Evolutionary conservation across 1,284 basidiomycete genomes (phyloP), one percentile per base, ranked within the genome.

Genomic region (Pulveroboletus sp.): DNA sequence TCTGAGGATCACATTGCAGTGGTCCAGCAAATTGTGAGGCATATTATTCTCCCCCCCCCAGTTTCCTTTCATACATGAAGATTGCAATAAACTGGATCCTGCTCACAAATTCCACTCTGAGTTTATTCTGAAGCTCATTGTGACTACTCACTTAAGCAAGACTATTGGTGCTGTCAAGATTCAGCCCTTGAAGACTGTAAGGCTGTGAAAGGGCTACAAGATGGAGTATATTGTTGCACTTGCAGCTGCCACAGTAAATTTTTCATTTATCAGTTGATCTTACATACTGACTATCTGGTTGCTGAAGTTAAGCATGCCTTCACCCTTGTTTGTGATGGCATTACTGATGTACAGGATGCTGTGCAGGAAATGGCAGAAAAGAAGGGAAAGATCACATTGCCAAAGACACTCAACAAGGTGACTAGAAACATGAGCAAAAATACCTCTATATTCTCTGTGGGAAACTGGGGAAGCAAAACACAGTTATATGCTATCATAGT

Each of bases 81-180:
- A 61, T 4, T 54, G 55, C 21, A 56, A 61, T 6, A 11, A 56
- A 5, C 54, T 37, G 8, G 21, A 45, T 36, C 33, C 49, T 32
- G 11, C 9, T 29, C 6, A 4, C 26, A 52, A 49, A 7, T 61
- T 59, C 37, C 12, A 7, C 15, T 62, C 50, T 2, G 35, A 48
- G 13, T 61, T 63, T 13, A 54, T 63, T 24, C 21, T 61, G 2
- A 44, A 56, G 33, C 53, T 63, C 2, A 13, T 63, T 15, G n/a
- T 53, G 12, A 43, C 51, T 2, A 15, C 43, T 6, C 57, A 63
- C 45, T 29, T 59, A n/a, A 55, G 50, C 33, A 56, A 62, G 6
- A 56, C 47, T 0, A 3, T n/a, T 9, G 17, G 21, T 9, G 44
- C 60, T 12, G 16, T 51, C 6, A 13, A 56, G 3, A 16, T 63